These are phyloP conservation scores for Entomortierella chlamydospora DNA, from an alignment of 192 early-diverging fungal genomes.

Conservation along the genomic window DNA sequence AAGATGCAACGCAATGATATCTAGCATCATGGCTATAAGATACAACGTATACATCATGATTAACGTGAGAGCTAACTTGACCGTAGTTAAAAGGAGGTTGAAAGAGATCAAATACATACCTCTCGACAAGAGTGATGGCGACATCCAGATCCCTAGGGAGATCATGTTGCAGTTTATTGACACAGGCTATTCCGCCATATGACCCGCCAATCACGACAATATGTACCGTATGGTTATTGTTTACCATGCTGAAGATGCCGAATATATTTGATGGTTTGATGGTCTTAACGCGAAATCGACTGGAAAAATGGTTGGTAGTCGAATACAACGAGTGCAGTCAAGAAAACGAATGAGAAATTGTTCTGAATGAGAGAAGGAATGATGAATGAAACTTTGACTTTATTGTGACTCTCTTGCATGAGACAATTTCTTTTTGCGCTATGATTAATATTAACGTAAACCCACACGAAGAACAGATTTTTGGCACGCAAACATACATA, in stretches of 20 bases:
- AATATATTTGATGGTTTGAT: background rate
- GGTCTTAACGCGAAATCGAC: too few relatives aligned
- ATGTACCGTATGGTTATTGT: slow-evolving; percentile 16
- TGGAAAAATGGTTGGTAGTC: too few relatives aligned
- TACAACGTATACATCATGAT: background rate
- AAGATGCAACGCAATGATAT: slow-evolving; percentile 63
- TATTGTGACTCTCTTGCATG: too few relatives aligned
- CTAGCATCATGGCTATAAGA: slow-evolving; percentile 51
- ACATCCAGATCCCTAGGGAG: slow-evolving; percentile 48
- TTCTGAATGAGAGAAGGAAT: too few relatives aligned
- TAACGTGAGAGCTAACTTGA: too few relatives aligned
- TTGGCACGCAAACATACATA: too few relatives aligned
- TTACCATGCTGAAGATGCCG: background rate
- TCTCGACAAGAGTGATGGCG: slow-evolving; percentile 63
- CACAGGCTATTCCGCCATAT: slow-evolving; percentile 56
- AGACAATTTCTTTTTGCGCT: too few relatives aligned
- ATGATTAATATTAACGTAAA: too few relatives aligned
- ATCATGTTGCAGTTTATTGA: slow-evolving; percentile 45
- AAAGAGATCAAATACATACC: slow-evolving; percentile 6
- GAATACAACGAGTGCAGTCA: too few relatives aligned
- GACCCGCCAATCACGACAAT: slow-evolving; percentile 67
- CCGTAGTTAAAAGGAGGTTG: background rate
- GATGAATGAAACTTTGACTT: too few relatives aligned
- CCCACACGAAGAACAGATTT: too few relatives aligned
- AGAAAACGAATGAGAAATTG: too few relatives aligned